phyloP scores from a whole-genome alignment of 441 rosid species.

The Populus hybrid region DNA sequence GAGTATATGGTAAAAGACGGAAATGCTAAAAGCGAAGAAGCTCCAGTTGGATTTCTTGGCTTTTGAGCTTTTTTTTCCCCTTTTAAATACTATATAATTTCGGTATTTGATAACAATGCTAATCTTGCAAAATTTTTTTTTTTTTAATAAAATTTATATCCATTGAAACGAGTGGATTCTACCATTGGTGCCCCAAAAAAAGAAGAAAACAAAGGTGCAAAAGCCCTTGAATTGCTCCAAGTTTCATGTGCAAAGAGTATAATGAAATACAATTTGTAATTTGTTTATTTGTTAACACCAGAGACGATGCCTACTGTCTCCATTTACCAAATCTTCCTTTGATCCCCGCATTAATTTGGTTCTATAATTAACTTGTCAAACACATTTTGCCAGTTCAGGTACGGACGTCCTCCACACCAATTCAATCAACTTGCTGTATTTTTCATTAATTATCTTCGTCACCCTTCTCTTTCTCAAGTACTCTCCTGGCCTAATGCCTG shows the following conservation, averaged over 20 bases:
- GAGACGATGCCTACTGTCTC: constrained; percentile 18
- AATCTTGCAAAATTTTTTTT: no score
- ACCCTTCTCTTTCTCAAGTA: not conserved
- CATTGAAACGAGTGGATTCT: not conserved
- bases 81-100: no score
- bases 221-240: not conserved
- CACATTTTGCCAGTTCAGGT: not conserved
- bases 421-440: not conserved
- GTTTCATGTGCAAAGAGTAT: not conserved
- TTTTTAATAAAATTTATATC: no score
- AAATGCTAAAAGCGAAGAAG: no score
- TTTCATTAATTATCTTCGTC: not conserved
- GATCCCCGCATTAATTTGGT: not conserved
- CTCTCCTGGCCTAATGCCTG: not conserved
- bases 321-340: constrained; percentile 11
- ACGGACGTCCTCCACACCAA: not conserved
- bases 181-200: not conserved
- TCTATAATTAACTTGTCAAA: not conserved
- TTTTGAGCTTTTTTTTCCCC: no score
- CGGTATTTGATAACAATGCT: no score
- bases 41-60: no score
- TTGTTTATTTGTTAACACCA: not conserved
- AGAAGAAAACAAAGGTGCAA: not conserved
- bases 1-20: no score
- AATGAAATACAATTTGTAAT: not conserved